Evolutionary conservation across 768 basidiomycete species (phyloP), one percentile per base, ranked within the genome.

Genomic region (Kwoniella heveanensis): DNA sequence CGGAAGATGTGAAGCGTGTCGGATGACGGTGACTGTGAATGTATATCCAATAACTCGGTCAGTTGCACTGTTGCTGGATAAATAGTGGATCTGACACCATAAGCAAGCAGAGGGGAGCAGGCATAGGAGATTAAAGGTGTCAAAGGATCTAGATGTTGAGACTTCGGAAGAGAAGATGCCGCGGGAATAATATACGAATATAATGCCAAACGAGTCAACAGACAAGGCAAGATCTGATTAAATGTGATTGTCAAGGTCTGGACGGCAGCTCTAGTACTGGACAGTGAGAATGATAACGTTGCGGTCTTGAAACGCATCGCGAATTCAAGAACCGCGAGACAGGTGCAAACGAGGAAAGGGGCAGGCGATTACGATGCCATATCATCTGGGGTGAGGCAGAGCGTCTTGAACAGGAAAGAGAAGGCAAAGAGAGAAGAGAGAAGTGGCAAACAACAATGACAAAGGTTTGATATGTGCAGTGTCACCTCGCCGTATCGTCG

Each of bases 1-100:
- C 9, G 72, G 67, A 7, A 77, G 61, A 26, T 74, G 72, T 0
- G 70, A 69, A 32, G 69, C 37, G 65, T 77, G 60, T 47, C 75
- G 70, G 48, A 77, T 67, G 39, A 74, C 70, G 30, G 75, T 74
- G 55, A 74, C 75, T 77, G 57, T 21, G 32, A n/a, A 27, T 44
- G 4, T 9, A 17, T 9, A 44, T 7, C 39, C 9, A 44, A 10
- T 8, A 9, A 3, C 3, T 10, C 15, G 19, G 39, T 44, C 39
- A 44, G 39, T 9, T 17, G 3, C 8, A 44, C 15, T 9, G 6
- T 8, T 10, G 39, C 8, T n/a, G n/a, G n/a, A n/a, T 10, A 17
- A 44, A 17, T 8, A 44, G 39, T 8, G 39, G 32, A 36, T 36
- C 32, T 36, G 13, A 19, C 4, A 17, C 39, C 10, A 44, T 17